Percentiles rank a stretch among this genome's conserved stretches.
These are phyloP conservation scores for Capsella rubella DNA, from an alignment of 441 rosid species.

Conservation along the genomic window DNA sequence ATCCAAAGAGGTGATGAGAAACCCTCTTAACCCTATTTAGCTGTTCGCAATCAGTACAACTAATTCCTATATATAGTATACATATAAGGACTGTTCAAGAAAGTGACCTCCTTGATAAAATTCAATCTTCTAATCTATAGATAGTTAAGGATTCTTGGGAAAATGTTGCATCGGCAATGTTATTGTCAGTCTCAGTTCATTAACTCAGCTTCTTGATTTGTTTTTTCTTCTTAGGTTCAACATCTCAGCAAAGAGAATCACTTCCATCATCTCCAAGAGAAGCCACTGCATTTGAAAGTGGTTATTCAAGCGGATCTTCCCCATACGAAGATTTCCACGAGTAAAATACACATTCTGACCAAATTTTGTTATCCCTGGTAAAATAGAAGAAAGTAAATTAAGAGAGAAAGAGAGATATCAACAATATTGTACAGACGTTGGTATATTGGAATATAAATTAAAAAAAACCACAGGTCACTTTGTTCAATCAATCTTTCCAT, in stretches of 20 bases:
- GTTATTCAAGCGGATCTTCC: conserved; percentile 81
- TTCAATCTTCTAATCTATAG: no score
- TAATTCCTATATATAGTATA: background rate
- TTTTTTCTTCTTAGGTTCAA: conserved; percentile 59
- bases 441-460: conserved; percentile 38
- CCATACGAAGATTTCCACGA: conserved; percentile 89
- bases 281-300: conserved; percentile 68
- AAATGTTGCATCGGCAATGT: no score
- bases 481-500: background rate
- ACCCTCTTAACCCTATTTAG: background rate
- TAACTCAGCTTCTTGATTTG: background rate
- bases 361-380: conserved; percentile 33
- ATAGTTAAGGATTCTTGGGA: no score
- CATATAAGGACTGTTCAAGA: background rate
- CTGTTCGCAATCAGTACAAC: background rate
- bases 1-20: conserved; percentile 72
- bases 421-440: conserved; percentile 43
- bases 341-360: conserved; percentile 26
- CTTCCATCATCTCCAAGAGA: conserved; percentile 87
- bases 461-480: conserved; percentile 26
- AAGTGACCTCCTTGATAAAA: no score
- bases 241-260: conserved; percentile 76
- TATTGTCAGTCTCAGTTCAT: background rate
- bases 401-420: conserved; percentile 19
- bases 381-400: conserved; percentile 18